These are phyloP conservation scores for Suhomyces vadensis DNA, from an alignment of 805 yeast genomes.

Conservation along the genomic window DNA sequence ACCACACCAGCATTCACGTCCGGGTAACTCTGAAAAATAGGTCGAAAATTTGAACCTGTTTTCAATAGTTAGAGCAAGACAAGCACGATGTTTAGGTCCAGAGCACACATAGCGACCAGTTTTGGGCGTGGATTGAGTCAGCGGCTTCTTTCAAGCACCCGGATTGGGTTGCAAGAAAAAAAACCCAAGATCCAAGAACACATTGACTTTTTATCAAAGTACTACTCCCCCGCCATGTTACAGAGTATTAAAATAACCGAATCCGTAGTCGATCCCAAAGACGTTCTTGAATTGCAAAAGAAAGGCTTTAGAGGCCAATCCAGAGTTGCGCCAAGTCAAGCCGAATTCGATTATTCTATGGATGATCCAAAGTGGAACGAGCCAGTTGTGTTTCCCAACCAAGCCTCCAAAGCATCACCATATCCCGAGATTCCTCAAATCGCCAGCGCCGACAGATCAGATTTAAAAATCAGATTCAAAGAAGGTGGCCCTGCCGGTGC, in stretches of 20 bases:
- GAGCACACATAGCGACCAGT: constrained; percentile 3
- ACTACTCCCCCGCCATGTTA: constrained; percentile 78
- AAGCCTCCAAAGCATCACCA: constrained; percentile 51
- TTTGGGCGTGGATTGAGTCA: constrained; percentile 4
- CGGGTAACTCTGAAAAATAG: constrained; percentile 7
- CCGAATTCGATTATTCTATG: constrained; percentile 67
- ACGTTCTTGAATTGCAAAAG: constrained; percentile 45
- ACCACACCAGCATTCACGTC: neutral
- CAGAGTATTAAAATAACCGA: constrained; percentile 84
- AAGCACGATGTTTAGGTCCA: constrained; percentile 10
- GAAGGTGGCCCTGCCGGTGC: constrained; percentile 19
- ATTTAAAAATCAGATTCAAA: constrained; percentile 38
- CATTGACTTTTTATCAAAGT: constrained; percentile 61
- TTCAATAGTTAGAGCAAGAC: neutral
- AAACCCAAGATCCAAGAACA: constrained; percentile 39
- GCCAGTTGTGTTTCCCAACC: constrained; percentile 52
- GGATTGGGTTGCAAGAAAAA: constrained; percentile 5
- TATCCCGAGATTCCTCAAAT: constrained; percentile 58
- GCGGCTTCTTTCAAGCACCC: constrained; percentile 8
- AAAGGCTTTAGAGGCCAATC: constrained; percentile 32
- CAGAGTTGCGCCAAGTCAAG: constrained; percentile 64
- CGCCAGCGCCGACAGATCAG: constrained; percentile 52
- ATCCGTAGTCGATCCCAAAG: constrained; percentile 64
- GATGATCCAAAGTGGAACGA: constrained; percentile 78
- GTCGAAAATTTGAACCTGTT: neutral